A percentile compares a stretch with the other conserved stretches of the same genome.
Evolutionary conservation across 371 early-diverging fungal species (phyloP).

Genomic region (Lichtheimia corymbifera): DNA sequence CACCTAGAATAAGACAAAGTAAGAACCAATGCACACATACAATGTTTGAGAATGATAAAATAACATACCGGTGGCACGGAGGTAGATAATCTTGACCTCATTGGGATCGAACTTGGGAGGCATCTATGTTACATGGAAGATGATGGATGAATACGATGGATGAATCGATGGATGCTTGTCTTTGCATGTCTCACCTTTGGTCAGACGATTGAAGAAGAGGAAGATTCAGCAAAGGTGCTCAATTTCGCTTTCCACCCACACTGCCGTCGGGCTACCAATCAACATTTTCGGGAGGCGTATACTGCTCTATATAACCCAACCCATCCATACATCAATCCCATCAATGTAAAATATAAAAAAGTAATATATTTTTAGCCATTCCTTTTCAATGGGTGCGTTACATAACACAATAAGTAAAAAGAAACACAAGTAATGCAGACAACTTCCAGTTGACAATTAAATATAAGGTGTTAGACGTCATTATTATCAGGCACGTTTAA

Average conservation of each 20-base stretch:
- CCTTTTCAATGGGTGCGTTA: no score
- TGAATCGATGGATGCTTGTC: constrained; percentile 19
- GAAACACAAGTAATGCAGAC: no score
- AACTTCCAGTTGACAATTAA: no score
- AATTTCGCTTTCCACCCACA: background rate
- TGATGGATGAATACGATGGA: constrained; percentile 18
- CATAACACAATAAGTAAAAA: no score
- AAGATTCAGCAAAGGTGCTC: background rate
- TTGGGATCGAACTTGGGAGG: constrained; percentile 90
- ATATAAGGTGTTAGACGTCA: no score
- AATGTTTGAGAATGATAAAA: background rate
- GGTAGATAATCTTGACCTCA: constrained; percentile 90
- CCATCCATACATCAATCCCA: background rate
- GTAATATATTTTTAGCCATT: background rate
- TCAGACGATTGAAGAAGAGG: constrained; percentile 4
- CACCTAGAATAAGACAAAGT: constrained; percentile 34
- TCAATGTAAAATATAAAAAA: background rate
- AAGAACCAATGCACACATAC: background rate
- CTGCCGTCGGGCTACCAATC: background rate
- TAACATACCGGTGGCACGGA: constrained; percentile 91
- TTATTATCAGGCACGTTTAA: no score
- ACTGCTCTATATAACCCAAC: no score
- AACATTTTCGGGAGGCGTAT: background rate
- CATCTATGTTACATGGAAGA: constrained; percentile 23
- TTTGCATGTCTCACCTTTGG: background rate